These are phyloP conservation scores for Geranium rotundifolium DNA, from an alignment of 345 rosid species.

Conservation along the genomic window DNA sequence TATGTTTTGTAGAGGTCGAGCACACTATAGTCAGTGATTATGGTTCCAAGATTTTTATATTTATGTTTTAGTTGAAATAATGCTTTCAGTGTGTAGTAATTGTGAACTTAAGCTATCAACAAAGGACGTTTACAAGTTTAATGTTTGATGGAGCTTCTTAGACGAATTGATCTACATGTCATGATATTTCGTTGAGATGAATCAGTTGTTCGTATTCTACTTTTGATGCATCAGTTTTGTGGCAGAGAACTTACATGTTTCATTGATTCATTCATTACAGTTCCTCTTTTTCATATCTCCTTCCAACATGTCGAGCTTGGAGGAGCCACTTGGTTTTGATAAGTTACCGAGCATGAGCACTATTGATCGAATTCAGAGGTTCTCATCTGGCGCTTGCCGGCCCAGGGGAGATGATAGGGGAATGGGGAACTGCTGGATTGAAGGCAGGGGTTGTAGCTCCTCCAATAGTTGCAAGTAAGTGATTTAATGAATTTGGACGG, in stretches of 20 bases:
- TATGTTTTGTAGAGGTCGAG: too few species aligned
- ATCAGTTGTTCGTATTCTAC: not conserved
- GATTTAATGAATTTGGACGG: too few species aligned
- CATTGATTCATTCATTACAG: not conserved
- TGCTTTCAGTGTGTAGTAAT: too few species aligned
- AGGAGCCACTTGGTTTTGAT: slow-evolving; percentile 80
- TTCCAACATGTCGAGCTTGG: slow-evolving; percentile 80
- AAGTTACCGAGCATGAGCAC: slow-evolving; percentile 91
- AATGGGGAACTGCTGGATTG: slow-evolving; percentile 77
- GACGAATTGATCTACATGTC: not conserved
- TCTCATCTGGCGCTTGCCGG: slow-evolving; percentile 76
- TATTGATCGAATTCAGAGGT: slow-evolving; percentile 70
- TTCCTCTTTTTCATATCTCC: slow-evolving; percentile 2
- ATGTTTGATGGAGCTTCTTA: too few species aligned
- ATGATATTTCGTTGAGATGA: not conserved
- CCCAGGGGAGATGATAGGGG: slow-evolving; percentile 55
- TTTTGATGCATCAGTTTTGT: not conserved
- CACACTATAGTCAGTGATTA: too few species aligned
- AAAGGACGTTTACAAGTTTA: too few species aligned
- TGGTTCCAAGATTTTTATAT: too few species aligned
- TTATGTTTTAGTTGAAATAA: too few species aligned
- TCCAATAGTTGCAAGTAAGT: slow-evolving; percentile 55
- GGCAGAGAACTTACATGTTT: not conserved
- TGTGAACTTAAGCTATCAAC: too few species aligned
- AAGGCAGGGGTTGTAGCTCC: slow-evolving; percentile 70